phyloP scores from a whole-genome alignment of 129 eudicot species.

The Heracleum sosnowskyi region DNA sequence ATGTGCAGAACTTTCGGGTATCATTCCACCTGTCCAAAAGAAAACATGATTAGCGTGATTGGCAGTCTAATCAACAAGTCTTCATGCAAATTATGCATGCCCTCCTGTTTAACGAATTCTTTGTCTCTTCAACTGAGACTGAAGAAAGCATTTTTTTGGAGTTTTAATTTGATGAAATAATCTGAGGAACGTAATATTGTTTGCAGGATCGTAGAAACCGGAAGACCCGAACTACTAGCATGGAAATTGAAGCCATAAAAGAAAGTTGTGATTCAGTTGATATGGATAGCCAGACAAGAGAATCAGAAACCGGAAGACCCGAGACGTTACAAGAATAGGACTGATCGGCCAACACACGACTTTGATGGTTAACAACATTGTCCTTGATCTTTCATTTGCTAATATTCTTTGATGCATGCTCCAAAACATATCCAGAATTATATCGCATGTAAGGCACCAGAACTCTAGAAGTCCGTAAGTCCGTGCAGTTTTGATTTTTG shows the following conservation, averaged over 20 bases:
- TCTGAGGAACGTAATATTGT: background rate
- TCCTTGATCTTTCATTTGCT: background rate
- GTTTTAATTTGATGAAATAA: background rate
- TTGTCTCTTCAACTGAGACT: background rate
- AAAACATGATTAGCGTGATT: background rate
- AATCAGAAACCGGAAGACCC: slow-evolving; percentile 24
- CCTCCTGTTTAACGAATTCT: background rate
- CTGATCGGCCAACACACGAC: background rate
- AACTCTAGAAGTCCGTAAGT: background rate
- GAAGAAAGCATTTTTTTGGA: background rate
- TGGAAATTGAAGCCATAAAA: slow-evolving; percentile 64
- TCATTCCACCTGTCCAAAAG: background rate
- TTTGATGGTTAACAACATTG: background rate
- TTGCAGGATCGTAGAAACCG: slow-evolving; percentile 75
- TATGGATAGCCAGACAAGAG: slow-evolving; percentile 28
- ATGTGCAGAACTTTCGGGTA: background rate
- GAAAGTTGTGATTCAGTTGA: slow-evolving; percentile 47
- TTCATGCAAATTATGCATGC: background rate
- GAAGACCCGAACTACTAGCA: slow-evolving; percentile 69
- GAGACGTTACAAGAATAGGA: slow-evolving; percentile 17
- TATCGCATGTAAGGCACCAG: background rate
- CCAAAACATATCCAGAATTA: background rate
- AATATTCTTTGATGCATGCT: background rate
- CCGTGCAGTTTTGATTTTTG: background rate
- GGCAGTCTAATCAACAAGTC: background rate